A percentile compares a stretch with the other conserved stretches of the same genome.
Evolutionary conservation across 192 early-diverging fungal genomes (phyloP).

Genomic region (Rhizophagus clarus): DNA sequence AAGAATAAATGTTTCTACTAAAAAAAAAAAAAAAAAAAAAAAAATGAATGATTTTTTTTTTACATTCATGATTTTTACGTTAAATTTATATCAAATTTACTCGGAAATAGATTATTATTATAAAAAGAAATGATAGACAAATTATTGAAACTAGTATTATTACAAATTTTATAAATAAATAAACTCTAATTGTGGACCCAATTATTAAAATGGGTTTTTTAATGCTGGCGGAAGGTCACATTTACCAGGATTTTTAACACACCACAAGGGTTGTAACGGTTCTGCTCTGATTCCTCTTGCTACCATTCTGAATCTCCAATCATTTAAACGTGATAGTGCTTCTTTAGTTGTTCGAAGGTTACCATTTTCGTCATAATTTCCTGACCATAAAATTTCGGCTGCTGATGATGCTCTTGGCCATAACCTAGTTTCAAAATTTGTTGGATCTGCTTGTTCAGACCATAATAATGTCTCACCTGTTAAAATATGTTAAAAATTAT

Average conservation of each 20-base stretch:
- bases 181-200: no score
- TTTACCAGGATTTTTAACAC: slow-evolving; percentile 35
- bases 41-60: background rate
- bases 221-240: slow-evolving; percentile 10
- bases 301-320: slow-evolving; percentile 73
- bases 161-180: no score
- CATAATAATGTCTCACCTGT: slow-evolving; percentile 69
- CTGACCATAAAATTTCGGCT: slow-evolving; percentile 72
- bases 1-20: background rate
- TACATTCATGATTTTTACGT: no score
- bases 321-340: slow-evolving; percentile 65
- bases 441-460: slow-evolving; percentile 71
- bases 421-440: slow-evolving; percentile 63
- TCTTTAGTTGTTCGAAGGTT: slow-evolving; percentile 58
- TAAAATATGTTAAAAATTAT: background rate
- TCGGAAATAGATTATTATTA: no score
- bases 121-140: no score
- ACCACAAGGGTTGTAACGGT: slow-evolving; percentile 78
- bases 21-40: background rate
- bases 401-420: slow-evolving; percentile 76
- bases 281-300: slow-evolving; percentile 66
- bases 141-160: no score
- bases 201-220: background rate
- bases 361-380: slow-evolving; percentile 54
- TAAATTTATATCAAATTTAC: no score